Base-by-base conservation (phyloP, 2,329 filamentous ascomycete species). In the Gyromitra esculenta region DNA sequence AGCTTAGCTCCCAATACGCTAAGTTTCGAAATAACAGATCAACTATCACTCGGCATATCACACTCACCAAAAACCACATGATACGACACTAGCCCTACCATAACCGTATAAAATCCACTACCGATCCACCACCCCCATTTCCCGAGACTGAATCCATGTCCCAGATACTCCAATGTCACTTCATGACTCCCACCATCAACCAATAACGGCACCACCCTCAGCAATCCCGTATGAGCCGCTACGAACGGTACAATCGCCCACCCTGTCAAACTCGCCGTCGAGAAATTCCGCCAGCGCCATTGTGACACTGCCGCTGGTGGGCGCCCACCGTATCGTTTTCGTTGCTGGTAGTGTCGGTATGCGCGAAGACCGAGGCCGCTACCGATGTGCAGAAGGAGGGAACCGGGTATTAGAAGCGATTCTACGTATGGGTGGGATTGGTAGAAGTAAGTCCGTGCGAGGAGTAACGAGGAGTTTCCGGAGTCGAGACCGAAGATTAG, bases 131-230 rank as follows among this genome's bases (percentile, higher is more conserved):
- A 78, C 25, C 73, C 74, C 75, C 75, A 74, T 67, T 50, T 77
- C 15, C 73, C 77, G 13, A 65, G 66, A 39, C 59, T 71, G 82
- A 97, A 96, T 1, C 92, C 93, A 84, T 98, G 94, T 11, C 91
- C 89, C 6, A 97, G 90, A 82, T 92, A 98, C 11, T 89, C 90
- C 11, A 98, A 85, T 0, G 92, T 92, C 52, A 97, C 90, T 69
- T 95, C 91, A n/a, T 92, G 92, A 81, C 90, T 94, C 75, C 94
- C 93, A 5, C 94, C 94, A 69, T 96, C 92, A 57, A 93, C 88
- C 37, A 89, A 85, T 43, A 94, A 83, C 1, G 96, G 95, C 35
- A 96, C 85, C 1, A 89, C 84, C 43, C 95, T 89, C 83, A 96
- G 97, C 74, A 94, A 86, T 77, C 90, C 88, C 1, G 91, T 87